Evolutionary conservation across 2,329 filamentous ascomycete genomes (phyloP), one percentile per base, ranked within the genome.

Genomic region (Annulohypoxylon truncatum): DNA sequence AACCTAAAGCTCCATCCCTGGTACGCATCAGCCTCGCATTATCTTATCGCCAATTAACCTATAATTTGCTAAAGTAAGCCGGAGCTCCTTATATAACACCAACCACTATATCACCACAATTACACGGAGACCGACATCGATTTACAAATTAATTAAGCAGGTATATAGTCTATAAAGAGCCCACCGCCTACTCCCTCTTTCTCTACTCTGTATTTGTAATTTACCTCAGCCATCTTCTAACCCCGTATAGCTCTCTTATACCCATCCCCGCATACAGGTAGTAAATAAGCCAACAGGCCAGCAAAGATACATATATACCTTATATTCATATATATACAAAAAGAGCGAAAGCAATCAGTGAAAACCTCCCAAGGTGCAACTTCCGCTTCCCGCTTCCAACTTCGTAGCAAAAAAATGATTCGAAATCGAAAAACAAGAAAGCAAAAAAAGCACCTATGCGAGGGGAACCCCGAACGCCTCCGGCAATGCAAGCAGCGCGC

Each of bases 401-500:
- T 26, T 47, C 47, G 12, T 12, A 51, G n/a, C 28, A 20, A 51
- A 24, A n/a, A n/a, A n/a, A n/a, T n/a, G 5, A 18, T 12, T 13
- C 47, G 18, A 28, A 53, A 24, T 7, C 31, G 12, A 53, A 40
- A 13, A 47, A 24, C 29, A 55, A 7, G 15, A 33, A 42, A 42
- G 28, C 4, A 55, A 35, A 33, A 20, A 44, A 24, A 54, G 57
- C 62, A 54, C 58, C 58, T n/a, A 48, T 47, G 26, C 52, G 56
- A 22, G 22, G 13, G 7, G 10, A 10, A 44, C 35, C 59, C 24
- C 56, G 50, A 72, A 72, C 72, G 72, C 73, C 72, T 66, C 68
- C 59, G 46, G 67, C 67, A 68, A 74, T 74, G 73, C 71, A 68
- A 65, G 59, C 62, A 47, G 56, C 59, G 40, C 33, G 33, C 35